Evolutionary conservation across 352 stramenopile genomes (phyloP).

Genomic region (Phytophthora capsici): DNA sequence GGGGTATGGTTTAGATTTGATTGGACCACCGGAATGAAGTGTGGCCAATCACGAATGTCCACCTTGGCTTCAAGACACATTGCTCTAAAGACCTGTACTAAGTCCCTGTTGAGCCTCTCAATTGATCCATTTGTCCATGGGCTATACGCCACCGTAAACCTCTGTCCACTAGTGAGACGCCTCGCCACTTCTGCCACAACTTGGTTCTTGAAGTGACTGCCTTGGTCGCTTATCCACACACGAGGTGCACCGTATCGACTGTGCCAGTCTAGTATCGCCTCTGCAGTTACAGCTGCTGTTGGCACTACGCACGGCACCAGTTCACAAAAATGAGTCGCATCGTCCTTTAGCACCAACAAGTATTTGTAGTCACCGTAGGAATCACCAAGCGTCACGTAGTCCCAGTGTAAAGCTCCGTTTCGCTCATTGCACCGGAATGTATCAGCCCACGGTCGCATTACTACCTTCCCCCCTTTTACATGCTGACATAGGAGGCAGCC

Average conservation of each 20-base stretch:
- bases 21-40: constrained; percentile 13
- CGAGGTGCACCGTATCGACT: constrained; percentile 31
- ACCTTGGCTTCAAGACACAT: constrained; percentile 10
- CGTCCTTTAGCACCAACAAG: constrained; percentile 43
- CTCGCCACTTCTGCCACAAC: constrained; percentile 22
- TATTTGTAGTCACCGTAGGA: constrained; percentile 23
- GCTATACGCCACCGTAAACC: constrained; percentile 28
- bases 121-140: constrained; percentile 43
- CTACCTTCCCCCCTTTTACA: constrained; percentile 3
- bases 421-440: constrained; percentile 10
- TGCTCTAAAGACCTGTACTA: constrained; percentile 29
- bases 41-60: constrained; percentile 18
- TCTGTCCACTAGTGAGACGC: constrained; percentile 10
- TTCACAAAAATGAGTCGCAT: constrained; percentile 35
- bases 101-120: constrained; percentile 39
- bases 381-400: constrained; percentile 37
- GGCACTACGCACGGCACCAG: constrained; percentile 26
- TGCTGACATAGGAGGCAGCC: constrained; percentile 7
- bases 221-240: constrained; percentile 35
- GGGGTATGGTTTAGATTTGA: too few species aligned
- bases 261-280: constrained; percentile 35
- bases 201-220: constrained; percentile 45
- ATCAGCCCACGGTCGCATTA: constrained; percentile 6
- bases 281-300: constrained; percentile 8
- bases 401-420: constrained; percentile 44